Evolutionary conservation across 805 yeast genomes (phyloP).

Genomic region (Saccharomyces cerevisiae): DNA sequence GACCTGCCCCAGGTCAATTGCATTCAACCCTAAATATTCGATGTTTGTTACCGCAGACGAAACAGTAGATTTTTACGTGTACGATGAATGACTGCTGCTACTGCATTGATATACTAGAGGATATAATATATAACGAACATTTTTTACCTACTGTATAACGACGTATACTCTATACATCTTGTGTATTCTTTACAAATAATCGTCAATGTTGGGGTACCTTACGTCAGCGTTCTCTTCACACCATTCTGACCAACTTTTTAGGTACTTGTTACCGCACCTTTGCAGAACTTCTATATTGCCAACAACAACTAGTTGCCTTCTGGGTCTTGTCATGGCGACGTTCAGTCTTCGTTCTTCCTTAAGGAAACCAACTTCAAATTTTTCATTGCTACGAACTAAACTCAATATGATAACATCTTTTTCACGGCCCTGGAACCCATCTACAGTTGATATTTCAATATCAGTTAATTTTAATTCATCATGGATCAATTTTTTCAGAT

Average conservation of each 20-base stretch:
- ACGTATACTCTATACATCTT: slow-evolving; percentile 1
- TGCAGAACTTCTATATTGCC: slow-evolving; percentile 76
- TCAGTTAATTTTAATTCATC: slow-evolving; percentile 26
- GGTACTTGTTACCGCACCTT: slow-evolving; percentile 35
- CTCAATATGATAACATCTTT: slow-evolving; percentile 78
- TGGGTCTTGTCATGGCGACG: slow-evolving; percentile 89
- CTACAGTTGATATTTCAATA: slow-evolving; percentile 82
- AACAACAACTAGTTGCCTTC: slow-evolving; percentile 72
- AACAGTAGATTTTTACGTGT: slow-evolving; percentile 30
- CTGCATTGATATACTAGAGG: not conserved
- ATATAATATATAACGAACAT: not conserved
- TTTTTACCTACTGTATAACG: not conserved
- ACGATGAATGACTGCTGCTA: slow-evolving; percentile 10
- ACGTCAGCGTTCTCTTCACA: slow-evolving; percentile 60
- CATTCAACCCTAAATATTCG: slow-evolving; percentile 36
- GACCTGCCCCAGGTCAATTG: slow-evolving; percentile 33
- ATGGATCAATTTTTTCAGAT: slow-evolving; percentile 42
- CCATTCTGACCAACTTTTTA: slow-evolving; percentile 61
- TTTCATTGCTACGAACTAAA: slow-evolving; percentile 72
- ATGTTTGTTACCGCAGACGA: slow-evolving; percentile 34
- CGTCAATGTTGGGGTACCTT: slow-evolving; percentile 52
- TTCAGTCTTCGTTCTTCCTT: slow-evolving; percentile 72
- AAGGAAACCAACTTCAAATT: slow-evolving; percentile 70
- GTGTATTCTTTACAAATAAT: not conserved
- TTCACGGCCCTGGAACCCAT: slow-evolving; percentile 95